phyloP scores from a whole-genome alignment of 2,329 filamentous ascomycete species.

The Emergomyces africanus region DNA sequence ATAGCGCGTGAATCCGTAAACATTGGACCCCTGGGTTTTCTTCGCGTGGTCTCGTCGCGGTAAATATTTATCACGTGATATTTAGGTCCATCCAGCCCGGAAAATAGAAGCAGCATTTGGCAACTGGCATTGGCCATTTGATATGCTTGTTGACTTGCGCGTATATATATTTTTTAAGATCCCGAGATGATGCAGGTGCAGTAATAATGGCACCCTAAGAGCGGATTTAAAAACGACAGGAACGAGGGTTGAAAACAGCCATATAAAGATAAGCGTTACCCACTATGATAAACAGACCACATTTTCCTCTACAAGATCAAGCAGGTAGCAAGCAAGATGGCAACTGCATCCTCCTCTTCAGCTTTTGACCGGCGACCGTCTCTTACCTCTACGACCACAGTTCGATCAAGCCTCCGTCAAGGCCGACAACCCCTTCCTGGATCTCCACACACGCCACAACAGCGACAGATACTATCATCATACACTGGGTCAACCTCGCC shows the following conservation, averaged over 20 bases:
- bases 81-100: not conserved
- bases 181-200: not conserved
- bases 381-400: conserved; percentile 11
- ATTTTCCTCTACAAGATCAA: not conserved
- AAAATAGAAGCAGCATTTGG: not conserved
- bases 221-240: not conserved
- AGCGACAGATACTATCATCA: conserved; percentile 39
- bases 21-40: not conserved
- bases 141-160: too few relatives aligned
- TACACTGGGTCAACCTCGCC: conserved; percentile 43
- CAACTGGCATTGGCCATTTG: too few relatives aligned
- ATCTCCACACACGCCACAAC: conserved; percentile 48
- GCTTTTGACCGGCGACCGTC: conserved; percentile 16
- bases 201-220: not conserved
- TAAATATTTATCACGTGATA: conserved; percentile 1
- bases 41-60: not conserved
- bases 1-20: not conserved
- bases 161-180: not conserved
- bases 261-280: not conserved
- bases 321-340: conserved; percentile 3
- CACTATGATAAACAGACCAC: not conserved
- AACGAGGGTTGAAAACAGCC: not conserved
- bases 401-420: conserved; percentile 11
- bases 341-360: conserved; percentile 14
- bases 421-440: conserved; percentile 19